Evolutionary conservation across 1,284 basidiomycete species (phyloP).

Genomic region (Exsudoporus floridanus): DNA sequence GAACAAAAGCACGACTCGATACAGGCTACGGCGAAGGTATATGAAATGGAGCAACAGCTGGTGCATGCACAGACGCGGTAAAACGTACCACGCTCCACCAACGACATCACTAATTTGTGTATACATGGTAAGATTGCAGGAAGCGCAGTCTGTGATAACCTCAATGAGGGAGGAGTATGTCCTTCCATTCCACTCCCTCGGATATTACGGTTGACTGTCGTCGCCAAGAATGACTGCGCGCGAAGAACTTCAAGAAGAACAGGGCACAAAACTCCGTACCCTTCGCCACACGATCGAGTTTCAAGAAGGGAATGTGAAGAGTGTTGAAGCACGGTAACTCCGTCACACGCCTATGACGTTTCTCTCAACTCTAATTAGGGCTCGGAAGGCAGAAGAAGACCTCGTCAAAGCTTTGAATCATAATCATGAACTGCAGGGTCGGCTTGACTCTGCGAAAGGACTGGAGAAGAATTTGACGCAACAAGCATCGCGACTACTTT

Average conservation of each 20-base stretch:
- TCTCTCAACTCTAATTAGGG: conserved; percentile 24
- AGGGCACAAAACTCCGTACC: conserved; percentile 25
- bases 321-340: conserved; percentile 29
- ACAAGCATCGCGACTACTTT: conserved; percentile 28
- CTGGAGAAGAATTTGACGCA: conserved; percentile 29
- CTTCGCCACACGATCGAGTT: conserved; percentile 33
- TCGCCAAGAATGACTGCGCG: conserved; percentile 21
- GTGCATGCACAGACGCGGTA: conserved; percentile 24
- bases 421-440: conserved; percentile 31
- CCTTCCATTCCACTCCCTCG: conserved; percentile 21
- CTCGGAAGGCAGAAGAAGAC: conserved; percentile 21
- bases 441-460: conserved; percentile 29
- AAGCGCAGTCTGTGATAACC: conserved; percentile 26
- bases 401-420: conserved; percentile 16
- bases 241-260: conserved; percentile 28
- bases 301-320: conserved; percentile 30
- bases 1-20: conserved; percentile 34
- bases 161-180: conserved; percentile 36
- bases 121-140: conserved; percentile 25
- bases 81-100: background rate
- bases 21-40: conserved; percentile 19
- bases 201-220: conserved; percentile 15
- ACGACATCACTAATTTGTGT: conserved; percentile 15
- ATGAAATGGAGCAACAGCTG: conserved; percentile 34
- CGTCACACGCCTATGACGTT: background rate